A percentile compares a stretch with the other conserved stretches of the same genome.
These are phyloP conservation scores for Aurantiochytrium sp. DNA, from an alignment of 108 stramenopile species.

Conservation along the genomic window DNA sequence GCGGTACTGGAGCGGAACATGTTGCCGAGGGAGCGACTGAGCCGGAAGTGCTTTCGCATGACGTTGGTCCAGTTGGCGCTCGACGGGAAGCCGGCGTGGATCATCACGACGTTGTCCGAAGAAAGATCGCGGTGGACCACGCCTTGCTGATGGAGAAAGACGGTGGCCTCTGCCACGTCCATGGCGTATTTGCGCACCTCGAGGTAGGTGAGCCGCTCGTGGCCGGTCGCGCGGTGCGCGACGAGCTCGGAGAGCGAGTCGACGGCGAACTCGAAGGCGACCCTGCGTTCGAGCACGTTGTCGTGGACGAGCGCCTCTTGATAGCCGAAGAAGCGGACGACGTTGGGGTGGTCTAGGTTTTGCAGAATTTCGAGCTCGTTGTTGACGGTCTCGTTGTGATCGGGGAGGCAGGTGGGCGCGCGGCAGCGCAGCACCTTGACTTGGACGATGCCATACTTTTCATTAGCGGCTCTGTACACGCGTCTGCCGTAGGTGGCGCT, in stretches of 20 bases:
- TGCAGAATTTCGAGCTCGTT: slow-evolving; percentile 16
- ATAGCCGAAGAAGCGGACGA: neutral
- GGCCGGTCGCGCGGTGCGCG: neutral
- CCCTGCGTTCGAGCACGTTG: neutral
- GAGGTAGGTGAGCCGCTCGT: neutral
- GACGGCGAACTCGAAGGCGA: slow-evolving; percentile 23
- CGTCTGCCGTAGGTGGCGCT: neutral
- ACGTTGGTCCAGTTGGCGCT: neutral
- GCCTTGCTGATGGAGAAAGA: neutral
- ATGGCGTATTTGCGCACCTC: slow-evolving; percentile 12
- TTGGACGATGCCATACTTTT: neutral
- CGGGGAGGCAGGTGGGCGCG: neutral
- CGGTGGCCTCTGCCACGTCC: neutral
- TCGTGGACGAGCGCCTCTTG: neutral
- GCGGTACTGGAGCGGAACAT: neutral
- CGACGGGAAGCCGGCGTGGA: neutral
- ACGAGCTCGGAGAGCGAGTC: neutral
- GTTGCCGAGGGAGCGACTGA: neutral
- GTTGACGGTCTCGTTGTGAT: neutral
- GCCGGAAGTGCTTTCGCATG: slow-evolving; percentile 9
- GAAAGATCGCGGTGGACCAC: neutral
- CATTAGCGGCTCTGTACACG: neutral
- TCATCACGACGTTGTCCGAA: slow-evolving; percentile 5
- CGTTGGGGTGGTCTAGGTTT: neutral
- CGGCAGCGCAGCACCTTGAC: neutral